Conservation (phyloP, 495 filamentous ascomycete species). For the Penicillium steckii region DNA sequence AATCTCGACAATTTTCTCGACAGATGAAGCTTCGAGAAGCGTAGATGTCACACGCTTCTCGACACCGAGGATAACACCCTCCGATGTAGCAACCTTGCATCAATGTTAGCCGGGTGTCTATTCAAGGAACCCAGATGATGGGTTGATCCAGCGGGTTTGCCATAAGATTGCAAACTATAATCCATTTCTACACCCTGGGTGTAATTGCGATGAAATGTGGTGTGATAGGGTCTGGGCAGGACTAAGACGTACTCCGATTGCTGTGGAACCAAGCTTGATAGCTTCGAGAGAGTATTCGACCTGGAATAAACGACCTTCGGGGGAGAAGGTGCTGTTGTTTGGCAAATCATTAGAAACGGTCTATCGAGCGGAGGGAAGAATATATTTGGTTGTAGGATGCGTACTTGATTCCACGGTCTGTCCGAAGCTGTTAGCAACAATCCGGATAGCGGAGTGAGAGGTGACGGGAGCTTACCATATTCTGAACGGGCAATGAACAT, state of each 20-base stretch:
- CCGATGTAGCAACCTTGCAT: conserved; percentile 78
- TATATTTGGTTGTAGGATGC: conserved; percentile 22
- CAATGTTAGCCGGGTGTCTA: conserved; percentile 15
- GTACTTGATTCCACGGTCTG: conserved; percentile 99
- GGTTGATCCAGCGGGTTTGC: no score
- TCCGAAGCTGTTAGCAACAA: conserved; percentile 32
- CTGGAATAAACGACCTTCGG: conserved; percentile 99
- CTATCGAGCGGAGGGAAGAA: background rate
- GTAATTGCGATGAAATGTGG: conserved; percentile 2
- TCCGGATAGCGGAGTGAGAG: conserved; percentile 22
- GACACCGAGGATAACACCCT: conserved; percentile 93
- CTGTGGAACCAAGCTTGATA: conserved; percentile 98
- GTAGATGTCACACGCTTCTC: conserved; percentile 98
- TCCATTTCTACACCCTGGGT: background rate
- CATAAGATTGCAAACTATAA: no score
- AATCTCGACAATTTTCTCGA: conserved; percentile 99
- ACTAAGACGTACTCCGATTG: conserved; percentile 74
- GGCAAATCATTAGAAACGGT: conserved; percentile 25
- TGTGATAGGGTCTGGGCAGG: conserved; percentile 2
- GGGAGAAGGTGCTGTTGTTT: conserved; percentile 93
- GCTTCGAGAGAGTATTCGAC: conserved; percentile 99
- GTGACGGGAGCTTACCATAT: conserved; percentile 73
- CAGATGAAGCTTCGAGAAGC: conserved; percentile 92
- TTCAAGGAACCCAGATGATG: no score
- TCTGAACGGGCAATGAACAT: conserved; percentile 99